Conservation (phyloP, 2,329 filamentous ascomycete species). For the Neonectria magnoliae region DNA sequence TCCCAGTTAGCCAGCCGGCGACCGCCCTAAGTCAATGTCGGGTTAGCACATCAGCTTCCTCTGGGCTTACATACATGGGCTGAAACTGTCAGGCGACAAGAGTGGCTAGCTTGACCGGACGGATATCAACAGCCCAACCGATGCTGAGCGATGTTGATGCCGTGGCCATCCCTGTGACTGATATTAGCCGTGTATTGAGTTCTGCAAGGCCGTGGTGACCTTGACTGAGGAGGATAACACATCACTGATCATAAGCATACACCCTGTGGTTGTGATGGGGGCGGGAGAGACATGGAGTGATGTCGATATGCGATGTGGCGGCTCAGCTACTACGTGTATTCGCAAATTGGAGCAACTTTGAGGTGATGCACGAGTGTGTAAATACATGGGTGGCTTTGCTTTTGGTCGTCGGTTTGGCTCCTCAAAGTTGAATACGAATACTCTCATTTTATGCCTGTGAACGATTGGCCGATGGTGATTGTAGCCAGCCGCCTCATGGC, state of each 20-base stretch:
- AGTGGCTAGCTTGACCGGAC: constrained; percentile 19
- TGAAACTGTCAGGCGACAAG: constrained; percentile 23
- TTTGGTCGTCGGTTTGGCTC: background rate
- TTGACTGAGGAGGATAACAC: constrained; percentile 4
- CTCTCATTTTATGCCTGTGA: background rate
- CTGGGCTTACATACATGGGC: constrained; percentile 23
- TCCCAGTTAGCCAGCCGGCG: constrained; percentile 2
- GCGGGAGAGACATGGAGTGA: constrained; percentile 11
- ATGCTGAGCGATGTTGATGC: constrained; percentile 19
- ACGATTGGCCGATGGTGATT: constrained; percentile 11
- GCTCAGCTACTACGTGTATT: background rate
- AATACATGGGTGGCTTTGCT: background rate
- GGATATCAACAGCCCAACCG: constrained; percentile 24
- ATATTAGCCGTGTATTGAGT: constrained; percentile 7
- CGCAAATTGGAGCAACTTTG: constrained; percentile 5
- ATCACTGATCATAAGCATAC: background rate
- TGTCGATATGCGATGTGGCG: constrained; percentile 9
- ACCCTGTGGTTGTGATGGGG: constrained; percentile 1
- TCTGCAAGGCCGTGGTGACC: constrained; percentile 11
- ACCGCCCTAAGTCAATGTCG: constrained; percentile 11
- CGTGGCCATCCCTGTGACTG: constrained; percentile 14
- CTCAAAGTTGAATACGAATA: background rate
- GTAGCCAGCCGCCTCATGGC: constrained; percentile 17
- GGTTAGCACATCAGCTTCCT: constrained; percentile 1
- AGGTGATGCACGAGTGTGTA: background rate